These are phyloP conservation scores for Tinospora cordifolia DNA, from an alignment of 164 flowering plant genomes.

Conservation along the genomic window DNA sequence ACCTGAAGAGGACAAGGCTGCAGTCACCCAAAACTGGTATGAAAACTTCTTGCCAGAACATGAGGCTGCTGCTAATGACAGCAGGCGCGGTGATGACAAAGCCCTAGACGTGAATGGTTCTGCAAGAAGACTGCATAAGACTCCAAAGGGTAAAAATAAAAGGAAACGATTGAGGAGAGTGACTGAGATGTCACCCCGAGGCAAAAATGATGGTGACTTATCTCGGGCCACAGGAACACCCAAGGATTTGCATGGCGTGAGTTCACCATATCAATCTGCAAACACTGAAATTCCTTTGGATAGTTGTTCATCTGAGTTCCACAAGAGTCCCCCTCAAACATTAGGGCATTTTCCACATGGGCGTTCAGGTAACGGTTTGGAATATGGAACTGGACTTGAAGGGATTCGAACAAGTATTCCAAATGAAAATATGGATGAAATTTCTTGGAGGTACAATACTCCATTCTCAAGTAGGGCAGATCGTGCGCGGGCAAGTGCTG, in stretches of 20 bases:
- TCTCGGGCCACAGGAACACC: constrained; percentile 1
- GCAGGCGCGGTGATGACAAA: not conserved
- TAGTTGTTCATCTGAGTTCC: constrained; percentile 8
- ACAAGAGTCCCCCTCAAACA: constrained; percentile 6
- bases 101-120: not conserved
- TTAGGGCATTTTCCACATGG: not conserved
- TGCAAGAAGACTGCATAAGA: constrained; percentile 14
- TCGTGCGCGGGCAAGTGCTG: not conserved
- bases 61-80: not conserved
- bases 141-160: constrained; percentile 12
- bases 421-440: not conserved
- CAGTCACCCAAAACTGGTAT: constrained; percentile 8
- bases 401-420: not conserved
- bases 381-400: not conserved
- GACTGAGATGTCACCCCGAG: constrained; percentile 8
- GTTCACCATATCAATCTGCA: constrained; percentile 9
- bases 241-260: not conserved
- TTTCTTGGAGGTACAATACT: not conserved
- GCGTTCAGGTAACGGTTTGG: not conserved
- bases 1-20: constrained; percentile 6
- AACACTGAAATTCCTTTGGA: constrained; percentile 13
- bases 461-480: not conserved
- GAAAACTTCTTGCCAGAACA: constrained; percentile 13
- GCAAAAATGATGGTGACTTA: constrained; percentile 17
- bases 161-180: constrained; percentile 10